These are phyloP conservation scores for Dactylis glomerata DNA, from an alignment of 176 grass and related monocot species.

Conservation along the genomic window DNA sequence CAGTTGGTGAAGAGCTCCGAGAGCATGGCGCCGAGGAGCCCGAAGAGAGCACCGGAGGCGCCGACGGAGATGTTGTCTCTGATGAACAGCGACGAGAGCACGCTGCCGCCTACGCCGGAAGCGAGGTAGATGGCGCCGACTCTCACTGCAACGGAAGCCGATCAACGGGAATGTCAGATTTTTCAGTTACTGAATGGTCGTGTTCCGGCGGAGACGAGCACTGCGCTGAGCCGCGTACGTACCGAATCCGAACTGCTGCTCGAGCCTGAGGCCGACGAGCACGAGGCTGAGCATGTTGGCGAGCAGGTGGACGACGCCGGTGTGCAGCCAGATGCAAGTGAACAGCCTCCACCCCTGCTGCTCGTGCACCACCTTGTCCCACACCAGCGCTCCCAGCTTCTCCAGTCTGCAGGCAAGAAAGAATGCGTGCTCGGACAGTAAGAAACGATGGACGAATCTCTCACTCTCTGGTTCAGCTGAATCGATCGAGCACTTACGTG, in stretches of 20 bases:
- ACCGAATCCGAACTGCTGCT: constrained; percentile 85
- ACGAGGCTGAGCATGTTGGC: constrained; percentile 95
- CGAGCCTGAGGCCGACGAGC: constrained; percentile 84
- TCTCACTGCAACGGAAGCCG: constrained; percentile 49
- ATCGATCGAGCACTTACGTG: constrained; percentile 41
- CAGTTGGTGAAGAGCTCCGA: constrained; percentile 97
- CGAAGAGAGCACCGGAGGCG: constrained; percentile 85
- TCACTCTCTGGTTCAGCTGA: not conserved
- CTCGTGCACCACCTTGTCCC: constrained; percentile 71
- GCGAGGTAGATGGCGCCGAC: constrained; percentile 72
- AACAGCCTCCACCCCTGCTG: constrained; percentile 81
- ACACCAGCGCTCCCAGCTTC: constrained; percentile 78
- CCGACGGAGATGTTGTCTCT: constrained; percentile 87
- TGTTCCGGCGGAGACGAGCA: not conserved
- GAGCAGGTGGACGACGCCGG: constrained; percentile 81
- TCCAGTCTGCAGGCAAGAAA: constrained; percentile 50
- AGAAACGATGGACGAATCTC: not conserved
- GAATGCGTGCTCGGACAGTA: not conserved
- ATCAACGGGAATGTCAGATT: not conserved
- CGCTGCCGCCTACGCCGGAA: constrained; percentile 77
- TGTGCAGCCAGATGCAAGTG: constrained; percentile 91
- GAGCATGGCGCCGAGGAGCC: constrained; percentile 91
- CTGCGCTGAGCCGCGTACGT: not conserved
- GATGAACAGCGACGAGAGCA: constrained; percentile 80
- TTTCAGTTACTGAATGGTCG: not conserved